Conservation (phyloP, 306 rosid genomes). For the Neltuma alba region DNA sequence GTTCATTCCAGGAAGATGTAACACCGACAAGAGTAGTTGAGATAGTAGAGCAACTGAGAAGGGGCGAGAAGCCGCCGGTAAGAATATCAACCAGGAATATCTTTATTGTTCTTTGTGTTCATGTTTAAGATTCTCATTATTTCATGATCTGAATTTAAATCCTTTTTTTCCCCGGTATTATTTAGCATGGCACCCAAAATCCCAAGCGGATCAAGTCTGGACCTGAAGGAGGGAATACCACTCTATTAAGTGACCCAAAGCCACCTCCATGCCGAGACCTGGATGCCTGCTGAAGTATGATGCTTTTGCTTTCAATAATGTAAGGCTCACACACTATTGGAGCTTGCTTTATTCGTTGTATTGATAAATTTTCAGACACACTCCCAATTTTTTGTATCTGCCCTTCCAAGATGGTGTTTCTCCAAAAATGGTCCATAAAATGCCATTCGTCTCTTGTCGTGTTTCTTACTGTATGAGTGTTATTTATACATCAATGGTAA, state of each 20-base stretch:
- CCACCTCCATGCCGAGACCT: constrained; percentile 97
- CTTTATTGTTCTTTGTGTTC: background rate
- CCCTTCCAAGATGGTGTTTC: constrained; percentile 18
- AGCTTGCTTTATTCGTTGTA: constrained; percentile 51
- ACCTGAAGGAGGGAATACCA: constrained; percentile 98
- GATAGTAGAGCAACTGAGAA: constrained; percentile 78
- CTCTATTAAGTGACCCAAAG: constrained; percentile 72
- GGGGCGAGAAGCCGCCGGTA: constrained; percentile 93
- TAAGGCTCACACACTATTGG: constrained; percentile 55
- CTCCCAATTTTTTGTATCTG: constrained; percentile 46
- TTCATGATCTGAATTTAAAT: background rate
- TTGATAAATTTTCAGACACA: constrained; percentile 44
- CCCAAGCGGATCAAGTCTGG: constrained; percentile 71
- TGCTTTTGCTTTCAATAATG: constrained; percentile 64
- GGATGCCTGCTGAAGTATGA: constrained; percentile 70
- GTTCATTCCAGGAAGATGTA: constrained; percentile 84
- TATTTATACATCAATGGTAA: constrained; percentile 32
- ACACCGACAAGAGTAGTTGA: constrained; percentile 83
- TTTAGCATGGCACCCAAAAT: constrained; percentile 93
- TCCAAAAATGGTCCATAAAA: constrained; percentile 1
- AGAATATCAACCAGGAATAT: constrained; percentile 34
- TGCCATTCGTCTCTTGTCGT: constrained; percentile 33
- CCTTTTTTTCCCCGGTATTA: background rate
- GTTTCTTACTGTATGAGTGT: constrained; percentile 27
- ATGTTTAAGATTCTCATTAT: constrained; percentile 13